phyloP scores from a whole-genome alignment of 2,329 filamentous ascomycete species.

The Ilyonectria sp. region DNA sequence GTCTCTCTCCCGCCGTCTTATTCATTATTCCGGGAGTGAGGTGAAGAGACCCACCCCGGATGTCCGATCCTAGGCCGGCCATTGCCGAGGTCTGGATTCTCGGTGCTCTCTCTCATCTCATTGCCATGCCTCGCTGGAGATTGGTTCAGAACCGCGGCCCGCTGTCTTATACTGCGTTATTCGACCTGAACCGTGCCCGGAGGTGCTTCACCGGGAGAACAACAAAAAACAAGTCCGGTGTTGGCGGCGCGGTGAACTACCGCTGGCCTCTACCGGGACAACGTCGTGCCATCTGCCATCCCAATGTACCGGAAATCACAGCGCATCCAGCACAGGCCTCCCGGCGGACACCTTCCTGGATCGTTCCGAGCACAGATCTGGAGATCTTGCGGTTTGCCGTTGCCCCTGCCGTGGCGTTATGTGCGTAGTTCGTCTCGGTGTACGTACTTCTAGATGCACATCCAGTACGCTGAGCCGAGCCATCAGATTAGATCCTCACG shows the following conservation, averaged over 20 bases:
- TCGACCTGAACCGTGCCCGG: constrained; percentile 19
- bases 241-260: neutral
- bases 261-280: constrained; percentile 15
- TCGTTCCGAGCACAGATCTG: constrained; percentile 20
- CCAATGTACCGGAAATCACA: constrained; percentile 13
- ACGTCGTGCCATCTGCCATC: neutral
- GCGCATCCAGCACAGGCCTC: constrained; percentile 22
- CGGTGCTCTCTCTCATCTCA: neutral
- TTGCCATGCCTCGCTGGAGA: neutral
- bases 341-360: constrained; percentile 24
- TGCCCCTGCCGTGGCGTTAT: neutral
- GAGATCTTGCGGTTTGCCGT: constrained; percentile 17
- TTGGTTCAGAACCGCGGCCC: neutral
- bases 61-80: constrained; percentile 16
- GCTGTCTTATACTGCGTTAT: neutral
- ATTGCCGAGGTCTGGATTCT: constrained; percentile 23
- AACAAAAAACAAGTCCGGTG: neutral
- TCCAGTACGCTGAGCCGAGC: neutral
- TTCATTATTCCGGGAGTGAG: constrained; percentile 3
- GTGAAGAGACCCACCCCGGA: constrained; percentile 24
- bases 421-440: neutral
- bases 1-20: neutral
- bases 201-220: constrained; percentile 34
- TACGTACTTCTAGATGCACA: neutral
- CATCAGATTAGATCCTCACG: constrained; percentile 15